Base-by-base conservation (phyloP, 305 asterid species). In the Fraxinus angustifolia region DNA sequence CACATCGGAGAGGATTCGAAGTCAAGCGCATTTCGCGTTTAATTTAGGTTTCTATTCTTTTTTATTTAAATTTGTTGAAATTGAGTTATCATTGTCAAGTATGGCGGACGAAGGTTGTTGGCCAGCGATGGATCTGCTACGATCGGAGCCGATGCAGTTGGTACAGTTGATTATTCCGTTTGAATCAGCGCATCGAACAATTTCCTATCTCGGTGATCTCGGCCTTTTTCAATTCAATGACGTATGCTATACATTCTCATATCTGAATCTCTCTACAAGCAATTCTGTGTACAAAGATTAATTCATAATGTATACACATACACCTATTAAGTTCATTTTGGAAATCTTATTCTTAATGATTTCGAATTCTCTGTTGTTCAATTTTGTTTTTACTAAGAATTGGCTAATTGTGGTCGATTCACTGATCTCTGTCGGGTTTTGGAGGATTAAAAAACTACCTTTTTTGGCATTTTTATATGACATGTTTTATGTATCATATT, bases 131-230 rank as follows among this genome's bases (percentile, higher is more conserved):
- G 96, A 91, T 90, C 87, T 91, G 84, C 86, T 91, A 79, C 87
- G 96, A 23, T 91, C 93, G 77, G 96, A 91, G 79, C 83, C 88
- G 84, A 91, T 90, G 96, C 96, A 91, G 65, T 82, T 90, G 85
- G 89, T 84, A 82, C 92, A 88, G 85, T 81, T 91, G 70, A 89
- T 91, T 78, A 89, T 91, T 26, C 96, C 93, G 1, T 77, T 86
- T 31, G 96, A 91, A 84, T 87, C 92, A 1, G 91, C 92, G 56
- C 91, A 89, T 75, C 84, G 87, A 19, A 81, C 92, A 71, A 81
- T 91, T 67, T 87, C 96, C 7, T 89, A 91, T 80, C 91, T 91
- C 75, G 96, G 93, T 65, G 92, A 89, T 71, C 92, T 90, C 79
- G 92, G 91, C 42, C 88, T 91, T n/a, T 86, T 90, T 71, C 93